phyloP scores from a whole-genome alignment of 2,329 filamentous ascomycete species.

The Basipetospora chlamydospora region DNA sequence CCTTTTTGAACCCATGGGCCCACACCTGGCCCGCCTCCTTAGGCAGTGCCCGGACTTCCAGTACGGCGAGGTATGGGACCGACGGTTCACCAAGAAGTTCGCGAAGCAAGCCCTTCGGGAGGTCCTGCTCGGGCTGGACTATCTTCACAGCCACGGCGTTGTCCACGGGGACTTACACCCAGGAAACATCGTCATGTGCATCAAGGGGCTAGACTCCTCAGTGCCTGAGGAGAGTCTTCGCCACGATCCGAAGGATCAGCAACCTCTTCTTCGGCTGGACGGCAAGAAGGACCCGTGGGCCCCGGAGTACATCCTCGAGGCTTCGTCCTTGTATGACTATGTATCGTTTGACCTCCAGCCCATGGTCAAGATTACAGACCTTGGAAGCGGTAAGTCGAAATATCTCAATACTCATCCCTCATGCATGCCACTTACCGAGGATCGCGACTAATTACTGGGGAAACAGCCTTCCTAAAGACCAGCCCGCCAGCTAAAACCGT shows the following conservation, averaged over 20 bases:
- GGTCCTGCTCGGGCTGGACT: slow-evolving; percentile 2
- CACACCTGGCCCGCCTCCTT: slow-evolving; percentile 5
- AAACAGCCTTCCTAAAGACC: background rate
- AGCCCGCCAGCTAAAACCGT: background rate
- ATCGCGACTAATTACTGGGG: background rate
- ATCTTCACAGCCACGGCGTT: slow-evolving; percentile 6
- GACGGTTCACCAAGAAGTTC: background rate
- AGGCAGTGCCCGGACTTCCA: slow-evolving; percentile 7
- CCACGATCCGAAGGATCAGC: background rate
- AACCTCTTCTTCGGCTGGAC: slow-evolving; percentile 2
- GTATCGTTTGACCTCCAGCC: background rate
- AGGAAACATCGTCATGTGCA: slow-evolving; percentile 6
- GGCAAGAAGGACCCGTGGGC: slow-evolving; percentile 5
- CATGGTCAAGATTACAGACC: slow-evolving; percentile 3
- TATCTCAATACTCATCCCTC: no score
- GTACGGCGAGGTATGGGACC: background rate
- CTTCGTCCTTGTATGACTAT: background rate
- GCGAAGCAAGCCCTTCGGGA: background rate
- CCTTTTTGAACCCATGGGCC: background rate
- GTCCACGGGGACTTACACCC: slow-evolving; percentile 7
- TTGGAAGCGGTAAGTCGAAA: slow-evolving; percentile 6
- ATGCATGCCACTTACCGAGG: background rate
- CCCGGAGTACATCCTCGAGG: slow-evolving; percentile 1
- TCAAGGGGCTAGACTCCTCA: background rate
- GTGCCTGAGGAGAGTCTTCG: background rate